Conservation (phyloP, 225 moss, liverwort and hornwort species). For the Thuidium tamariscinum region DNA sequence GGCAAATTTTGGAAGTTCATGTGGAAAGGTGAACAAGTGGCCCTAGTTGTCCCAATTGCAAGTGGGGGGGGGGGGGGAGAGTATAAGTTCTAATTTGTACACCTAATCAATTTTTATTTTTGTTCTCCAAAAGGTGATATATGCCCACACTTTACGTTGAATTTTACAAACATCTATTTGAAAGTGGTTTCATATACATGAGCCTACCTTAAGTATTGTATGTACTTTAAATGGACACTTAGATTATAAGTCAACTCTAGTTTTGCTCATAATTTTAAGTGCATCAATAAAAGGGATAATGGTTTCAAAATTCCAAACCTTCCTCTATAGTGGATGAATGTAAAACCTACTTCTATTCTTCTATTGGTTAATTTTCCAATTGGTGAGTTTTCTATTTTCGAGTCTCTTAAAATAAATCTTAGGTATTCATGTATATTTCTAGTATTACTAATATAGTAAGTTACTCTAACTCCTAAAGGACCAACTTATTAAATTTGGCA, state of each 20-base stretch:
- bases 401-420: too few relatives aligned
- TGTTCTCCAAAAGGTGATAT: rapidly evolving
- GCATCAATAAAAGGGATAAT: rapidly evolving
- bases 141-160: not conserved
- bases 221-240: rapidly evolving
- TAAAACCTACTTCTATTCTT: not conserved
- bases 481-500: too few relatives aligned
- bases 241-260: not conserved
- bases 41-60: too few relatives aligned
- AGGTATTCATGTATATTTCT: too few relatives aligned
- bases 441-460: too few relatives aligned
- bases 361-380: not conserved
- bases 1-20: rapidly evolving
- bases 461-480: too few relatives aligned
- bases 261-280: not conserved
- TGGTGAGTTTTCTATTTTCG: too few relatives aligned
- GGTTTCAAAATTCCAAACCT: not conserved
- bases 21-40: rapidly evolving
- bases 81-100: rapidly evolving
- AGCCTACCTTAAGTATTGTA: not conserved
- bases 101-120: not conserved
- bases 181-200: rapidly evolving
- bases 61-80: too few relatives aligned
- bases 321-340: not conserved
- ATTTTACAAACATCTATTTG: not conserved